Evolutionary conservation across 192 early-diverging fungal species (phyloP).

Genomic region (Pilaira anomala): DNA sequence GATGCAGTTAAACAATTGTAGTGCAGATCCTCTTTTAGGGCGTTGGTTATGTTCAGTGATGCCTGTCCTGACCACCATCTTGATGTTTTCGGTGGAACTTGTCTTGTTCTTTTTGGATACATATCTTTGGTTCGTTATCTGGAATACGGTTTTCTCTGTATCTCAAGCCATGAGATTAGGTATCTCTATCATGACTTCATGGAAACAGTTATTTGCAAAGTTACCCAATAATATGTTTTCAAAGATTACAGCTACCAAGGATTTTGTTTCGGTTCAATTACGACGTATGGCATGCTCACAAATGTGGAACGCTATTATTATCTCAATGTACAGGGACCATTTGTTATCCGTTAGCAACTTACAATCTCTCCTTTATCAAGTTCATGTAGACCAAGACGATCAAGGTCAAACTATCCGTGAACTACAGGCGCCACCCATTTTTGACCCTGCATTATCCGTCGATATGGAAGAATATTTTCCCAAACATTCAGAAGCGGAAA

Average conservation of each 20-base stretch:
- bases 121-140: slow-evolving; percentile 73
- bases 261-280: slow-evolving; percentile 57
- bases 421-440: slow-evolving; percentile 14
- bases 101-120: slow-evolving; percentile 71
- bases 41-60: slow-evolving; percentile 51
- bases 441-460: slow-evolving; percentile 37
- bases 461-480: slow-evolving; percentile 47
- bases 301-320: slow-evolving; percentile 69
- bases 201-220: slow-evolving; percentile 62
- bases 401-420: slow-evolving; percentile 26
- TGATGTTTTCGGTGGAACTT: slow-evolving; percentile 61
- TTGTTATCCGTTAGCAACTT: slow-evolving; percentile 59
- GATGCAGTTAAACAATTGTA: slow-evolving; percentile 36
- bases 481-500: slow-evolving; percentile 59
- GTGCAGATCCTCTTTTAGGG: slow-evolving; percentile 42
- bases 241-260: slow-evolving; percentile 60
- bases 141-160: slow-evolving; percentile 69
- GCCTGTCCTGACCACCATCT: slow-evolving; percentile 50
- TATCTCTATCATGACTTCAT: slow-evolving; percentile 68
- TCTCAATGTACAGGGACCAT: slow-evolving; percentile 70
- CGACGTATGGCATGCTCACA: slow-evolving; percentile 66
- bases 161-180: slow-evolving; percentile 59
- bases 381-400: slow-evolving; percentile 47
- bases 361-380: slow-evolving; percentile 62
- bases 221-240: slow-evolving; percentile 63